Conservation (phyloP, 352 stramenopile species). For the Globisporangium okanoganense region DNA sequence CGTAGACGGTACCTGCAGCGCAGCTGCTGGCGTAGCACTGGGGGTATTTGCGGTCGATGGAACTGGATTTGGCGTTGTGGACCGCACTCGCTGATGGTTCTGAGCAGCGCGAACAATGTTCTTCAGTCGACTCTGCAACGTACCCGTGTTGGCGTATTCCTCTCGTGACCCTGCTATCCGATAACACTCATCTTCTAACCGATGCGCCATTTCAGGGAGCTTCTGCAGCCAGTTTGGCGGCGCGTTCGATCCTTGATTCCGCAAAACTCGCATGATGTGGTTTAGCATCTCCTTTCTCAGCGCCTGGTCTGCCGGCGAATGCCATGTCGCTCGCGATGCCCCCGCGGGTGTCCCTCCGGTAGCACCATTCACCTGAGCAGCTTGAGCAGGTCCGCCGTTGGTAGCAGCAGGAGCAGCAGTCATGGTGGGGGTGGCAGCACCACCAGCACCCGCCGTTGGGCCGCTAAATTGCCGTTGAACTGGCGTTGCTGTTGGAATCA, state of each 20-base stretch:
- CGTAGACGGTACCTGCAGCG: constrained; percentile 10
- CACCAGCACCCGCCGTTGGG: not conserved
- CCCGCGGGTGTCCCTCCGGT: not conserved
- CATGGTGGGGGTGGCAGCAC: not conserved
- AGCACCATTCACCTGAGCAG: constrained; percentile 1
- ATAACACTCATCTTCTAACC: constrained; percentile 97
- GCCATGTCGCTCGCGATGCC: constrained; percentile 46
- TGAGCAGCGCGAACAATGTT: constrained; percentile 89
- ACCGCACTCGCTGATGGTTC: constrained; percentile 47
- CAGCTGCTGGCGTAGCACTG: constrained; percentile 5
- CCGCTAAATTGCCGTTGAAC: constrained; percentile 14
- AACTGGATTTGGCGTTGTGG: constrained; percentile 23
- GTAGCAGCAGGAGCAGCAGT: not conserved
- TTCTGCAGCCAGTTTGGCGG: constrained; percentile 96
- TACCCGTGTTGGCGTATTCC: constrained; percentile 95
- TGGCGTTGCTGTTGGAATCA: constrained; percentile 10
- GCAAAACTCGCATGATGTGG: constrained; percentile 93
- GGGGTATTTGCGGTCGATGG: constrained; percentile 12
- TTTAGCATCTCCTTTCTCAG: constrained; percentile 83
- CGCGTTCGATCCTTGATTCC: constrained; percentile 94
- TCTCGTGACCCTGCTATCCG: constrained; percentile 82
- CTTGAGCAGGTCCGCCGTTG: not conserved
- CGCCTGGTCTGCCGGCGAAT: constrained; percentile 66
- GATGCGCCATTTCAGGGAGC: constrained; percentile 96
- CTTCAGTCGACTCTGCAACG: constrained; percentile 94